phyloP scores from a whole-genome alignment of 345 rosid species.

The Euphorbia pulcherrima region DNA sequence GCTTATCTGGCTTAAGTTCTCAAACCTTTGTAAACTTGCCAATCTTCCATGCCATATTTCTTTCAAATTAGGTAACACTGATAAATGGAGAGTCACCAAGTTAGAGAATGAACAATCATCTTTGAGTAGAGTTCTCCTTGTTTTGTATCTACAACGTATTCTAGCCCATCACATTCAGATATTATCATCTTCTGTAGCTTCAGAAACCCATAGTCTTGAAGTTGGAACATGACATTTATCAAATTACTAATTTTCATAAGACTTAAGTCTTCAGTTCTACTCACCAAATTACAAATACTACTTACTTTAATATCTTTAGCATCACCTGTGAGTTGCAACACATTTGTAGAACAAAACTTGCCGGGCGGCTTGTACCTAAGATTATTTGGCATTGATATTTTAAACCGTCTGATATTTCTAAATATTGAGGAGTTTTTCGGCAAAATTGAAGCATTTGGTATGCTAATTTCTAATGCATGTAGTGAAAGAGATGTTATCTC shows the following conservation, averaged over 20 bases:
- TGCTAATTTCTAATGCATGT: neutral
- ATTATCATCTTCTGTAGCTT: neutral
- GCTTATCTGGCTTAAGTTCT: neutral
- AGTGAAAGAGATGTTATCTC: neutral
- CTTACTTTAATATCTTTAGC: neutral
- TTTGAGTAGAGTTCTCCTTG: too few species aligned
- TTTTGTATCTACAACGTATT: too few species aligned
- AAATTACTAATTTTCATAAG: neutral
- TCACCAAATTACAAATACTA: neutral
- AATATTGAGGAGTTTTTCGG: neutral
- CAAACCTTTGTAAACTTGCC: neutral
- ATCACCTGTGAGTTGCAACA: neutral
- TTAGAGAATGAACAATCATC: neutral
- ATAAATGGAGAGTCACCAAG: neutral
- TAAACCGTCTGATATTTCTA: neutral
- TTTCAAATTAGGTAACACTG: neutral
- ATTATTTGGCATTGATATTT: too few species aligned
- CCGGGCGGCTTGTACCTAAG: neutral
- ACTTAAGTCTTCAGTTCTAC: neutral
- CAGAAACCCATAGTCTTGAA: neutral
- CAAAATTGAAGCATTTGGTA: neutral
- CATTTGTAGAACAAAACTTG: neutral
- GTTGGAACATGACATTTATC: neutral
- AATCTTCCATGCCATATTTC: neutral
- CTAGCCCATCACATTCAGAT: neutral